phyloP scores from a whole-genome alignment of 179 eudicot species.

The Nepenthes alata region DNA sequence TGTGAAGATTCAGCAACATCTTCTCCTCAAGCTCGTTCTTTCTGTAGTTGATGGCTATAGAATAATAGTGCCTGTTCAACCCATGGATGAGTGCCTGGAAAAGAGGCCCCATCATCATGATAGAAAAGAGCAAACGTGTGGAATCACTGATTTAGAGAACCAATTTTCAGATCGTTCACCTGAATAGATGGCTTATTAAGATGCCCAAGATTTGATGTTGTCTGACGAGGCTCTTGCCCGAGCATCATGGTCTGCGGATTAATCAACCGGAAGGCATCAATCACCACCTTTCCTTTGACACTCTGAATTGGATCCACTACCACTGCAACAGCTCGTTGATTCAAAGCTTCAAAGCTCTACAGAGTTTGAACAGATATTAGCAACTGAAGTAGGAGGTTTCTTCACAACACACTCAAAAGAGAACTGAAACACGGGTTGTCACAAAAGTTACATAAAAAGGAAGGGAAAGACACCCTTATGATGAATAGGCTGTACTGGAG shows the following conservation, averaged over 20 bases:
- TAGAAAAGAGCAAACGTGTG: not conserved
- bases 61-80: constrained; percentile 83
- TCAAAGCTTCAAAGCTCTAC: constrained; percentile 92
- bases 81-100: constrained; percentile 90
- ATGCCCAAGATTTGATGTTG: constrained; percentile 92
- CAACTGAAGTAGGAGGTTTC: not conserved
- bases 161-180: constrained; percentile 14
- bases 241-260: constrained; percentile 98
- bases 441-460: too few relatives aligned
- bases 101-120: constrained; percentile 3
- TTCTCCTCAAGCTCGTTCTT: constrained; percentile 97
- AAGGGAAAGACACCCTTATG: too few relatives aligned
- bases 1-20: constrained; percentile 89
- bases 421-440: too few relatives aligned
- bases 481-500: too few relatives aligned
- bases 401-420: too few relatives aligned
- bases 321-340: constrained; percentile 88
- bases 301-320: constrained; percentile 98
- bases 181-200: constrained; percentile 92
- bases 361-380: constrained; percentile 1
- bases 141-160: not conserved
- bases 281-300: constrained; percentile 94
- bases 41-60: constrained; percentile 89
- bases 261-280: constrained; percentile 89
- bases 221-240: constrained; percentile 94